Evolutionary conservation across 1,284 basidiomycete species (phyloP).

Genomic region (Cryptococcus jaspeensis): DNA sequence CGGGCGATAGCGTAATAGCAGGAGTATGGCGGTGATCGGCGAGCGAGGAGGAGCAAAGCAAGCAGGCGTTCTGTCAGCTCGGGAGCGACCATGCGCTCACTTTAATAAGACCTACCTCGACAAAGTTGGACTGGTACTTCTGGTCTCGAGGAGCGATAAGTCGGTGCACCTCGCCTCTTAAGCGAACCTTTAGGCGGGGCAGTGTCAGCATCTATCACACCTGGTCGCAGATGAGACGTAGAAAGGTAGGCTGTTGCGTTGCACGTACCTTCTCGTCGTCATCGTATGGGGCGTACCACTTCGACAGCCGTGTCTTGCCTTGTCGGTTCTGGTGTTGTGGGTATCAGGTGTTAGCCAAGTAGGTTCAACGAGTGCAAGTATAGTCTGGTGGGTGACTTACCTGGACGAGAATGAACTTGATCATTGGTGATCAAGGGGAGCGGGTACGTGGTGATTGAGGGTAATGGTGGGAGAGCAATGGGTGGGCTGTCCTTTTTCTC

Average conservation of each 20-base stretch:
- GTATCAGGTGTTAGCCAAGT: neutral
- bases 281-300: constrained; percentile 95
- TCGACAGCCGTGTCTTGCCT: constrained; percentile 93
- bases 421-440: constrained; percentile 57
- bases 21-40: neutral
- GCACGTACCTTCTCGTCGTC: constrained; percentile 87
- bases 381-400: constrained; percentile 50
- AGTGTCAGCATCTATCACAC: neutral
- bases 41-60: neutral
- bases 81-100: neutral
- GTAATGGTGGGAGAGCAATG: neutral
- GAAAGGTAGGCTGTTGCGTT: constrained; percentile 1
- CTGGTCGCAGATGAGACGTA: too few species aligned
- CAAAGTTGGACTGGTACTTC: constrained; percentile 98
- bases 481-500: neutral
- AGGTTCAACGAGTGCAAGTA: neutral
- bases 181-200: constrained; percentile 63
- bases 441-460: neutral
- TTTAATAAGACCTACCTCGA: constrained; percentile 68
- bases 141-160: constrained; percentile 95
- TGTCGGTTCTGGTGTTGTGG: constrained; percentile 73
- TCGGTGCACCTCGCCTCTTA: constrained; percentile 92
- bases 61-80: neutral
- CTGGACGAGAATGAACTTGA: constrained; percentile 90
- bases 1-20: neutral